Base-by-base conservation (phyloP, 2,329 filamentous ascomycete genomes). In the Sclerotinia minor region DNA sequence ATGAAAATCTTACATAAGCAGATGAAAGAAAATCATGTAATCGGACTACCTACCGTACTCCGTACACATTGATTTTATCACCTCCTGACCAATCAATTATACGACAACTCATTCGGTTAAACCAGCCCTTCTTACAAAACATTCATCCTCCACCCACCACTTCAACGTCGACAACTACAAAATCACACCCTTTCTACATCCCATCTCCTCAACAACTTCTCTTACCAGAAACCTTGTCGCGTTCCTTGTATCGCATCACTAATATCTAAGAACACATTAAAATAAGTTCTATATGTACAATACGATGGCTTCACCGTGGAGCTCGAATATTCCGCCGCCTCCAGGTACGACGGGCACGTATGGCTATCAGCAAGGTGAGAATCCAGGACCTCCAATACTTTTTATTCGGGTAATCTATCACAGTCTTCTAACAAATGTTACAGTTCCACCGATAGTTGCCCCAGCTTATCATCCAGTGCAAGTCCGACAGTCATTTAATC, bases 391-490 rank as follows among this genome's bases (percentile, higher is more conserved):
- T 29, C 26, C 35, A 41, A 44, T 41, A 6, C 32, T n/a, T 15
- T 26, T 7, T 17, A n/a, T 21, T 26, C 7, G 17, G 8, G 2
- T 17, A 32, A 65, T 47, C 26, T 26, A 45, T 19, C 9, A 21
- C 1, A 7, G 19, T 32, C 13, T 29, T 50, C 45, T 67, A 49
- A 65, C 50, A 19, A 26, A 44, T 44, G 52, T 17, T 35, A 55
- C 78, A 80, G 75, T 79, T 73, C 68, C 69, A 57, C 59, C 59
- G 41, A 44, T 71, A 81, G 80, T 73, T 71, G 70, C 78, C 41
- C 72, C 76, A 50, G 81, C 81, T 57, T 83, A 81, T 70, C 81
- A 80, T 35, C 71, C 81, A 26, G 79, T 83, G 24, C 77, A 79
- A 71, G 80, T 81, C 58, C 79, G 81, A 75, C 78, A 79, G 67